A percentile compares a stretch with the other conserved stretches of the same genome.
Conservation (phyloP, 2,329 filamentous ascomycete genomes). For the Cladophialophora chaetospira region DNA sequence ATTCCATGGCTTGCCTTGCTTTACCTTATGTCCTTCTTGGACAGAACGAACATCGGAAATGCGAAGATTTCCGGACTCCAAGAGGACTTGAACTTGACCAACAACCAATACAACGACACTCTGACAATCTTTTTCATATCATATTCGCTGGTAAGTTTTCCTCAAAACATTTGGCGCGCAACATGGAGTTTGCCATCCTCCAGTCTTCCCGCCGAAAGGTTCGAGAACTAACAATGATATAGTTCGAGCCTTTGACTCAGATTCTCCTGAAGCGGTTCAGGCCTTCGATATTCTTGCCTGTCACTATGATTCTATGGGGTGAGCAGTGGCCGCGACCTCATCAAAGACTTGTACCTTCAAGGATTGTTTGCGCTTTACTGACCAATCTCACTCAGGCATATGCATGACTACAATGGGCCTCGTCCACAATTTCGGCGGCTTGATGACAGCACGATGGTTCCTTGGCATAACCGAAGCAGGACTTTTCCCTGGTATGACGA, state of each 20-base stretch:
- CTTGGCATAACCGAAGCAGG: constrained; percentile 62
- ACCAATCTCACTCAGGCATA: constrained; percentile 34
- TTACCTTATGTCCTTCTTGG: constrained; percentile 43
- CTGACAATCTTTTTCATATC: constrained; percentile 86
- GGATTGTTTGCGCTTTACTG: not conserved
- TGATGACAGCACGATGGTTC: constrained; percentile 53
- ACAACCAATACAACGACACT: constrained; percentile 69
- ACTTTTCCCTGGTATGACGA: constrained; percentile 50
- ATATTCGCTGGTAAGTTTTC: constrained; percentile 74
- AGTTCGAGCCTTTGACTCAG: constrained; percentile 76
- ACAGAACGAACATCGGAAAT: constrained; percentile 72
- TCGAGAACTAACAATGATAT: too few relatives aligned
- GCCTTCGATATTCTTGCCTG: constrained; percentile 77
- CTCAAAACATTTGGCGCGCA: too few relatives aligned
- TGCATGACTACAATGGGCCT: constrained; percentile 51
- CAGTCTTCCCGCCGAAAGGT: too few relatives aligned
- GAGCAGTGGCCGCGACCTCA: not conserved
- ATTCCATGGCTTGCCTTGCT: constrained; percentile 51
- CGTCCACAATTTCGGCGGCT: constrained; percentile 49
- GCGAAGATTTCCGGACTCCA: constrained; percentile 62
- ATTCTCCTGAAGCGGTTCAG: constrained; percentile 74
- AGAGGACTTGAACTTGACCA: constrained; percentile 63
- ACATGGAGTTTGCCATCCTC: too few relatives aligned
- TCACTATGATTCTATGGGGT: constrained; percentile 69
- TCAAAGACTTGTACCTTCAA: not conserved